Base-by-base conservation (phyloP, 2,329 filamentous ascomycete species). In the Aureobasidium mangrovei region DNA sequence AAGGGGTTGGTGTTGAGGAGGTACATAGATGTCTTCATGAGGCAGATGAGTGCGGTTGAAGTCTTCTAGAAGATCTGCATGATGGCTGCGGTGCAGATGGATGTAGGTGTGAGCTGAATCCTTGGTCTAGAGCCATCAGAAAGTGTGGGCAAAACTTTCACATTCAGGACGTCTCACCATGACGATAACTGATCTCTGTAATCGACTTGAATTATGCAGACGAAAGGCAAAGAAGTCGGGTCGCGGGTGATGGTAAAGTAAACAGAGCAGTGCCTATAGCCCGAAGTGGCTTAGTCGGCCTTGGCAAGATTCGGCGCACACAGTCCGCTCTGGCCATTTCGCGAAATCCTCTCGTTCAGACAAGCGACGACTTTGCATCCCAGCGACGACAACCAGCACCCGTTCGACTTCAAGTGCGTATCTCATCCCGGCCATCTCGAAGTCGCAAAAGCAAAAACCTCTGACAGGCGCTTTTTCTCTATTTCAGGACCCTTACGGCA, bases 21-120 rank as follows among this genome's bases (percentile, higher is more conserved):
- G 82, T n/a, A 94, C 85, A 69, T 87, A 86, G 66, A 93, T 87
- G 55, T 91, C 86, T 71, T 93, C 88, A 58, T 71, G 67, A 3
- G 66, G 62, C 4, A 72, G 64, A 48, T 67, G 67, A 58, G 70
- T 64, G 43, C 66, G 67, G 4, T 71, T 74, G 65, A 76, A 77
- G 59, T 73, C 72, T 62, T 91, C 88, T 61, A 91, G 85, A 58
- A 90, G 80, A 71, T 91, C 87, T 53, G 85, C 86, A 71, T 88
- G 80, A 66, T 82, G 81, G 31, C 85, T 73, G 52, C 77, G 74
- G 69, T 84, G 83, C 73, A 91, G 83, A 75, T 91, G 88, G 58
- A 91, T 72, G 67, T 87, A 82, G 26, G 84, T 91, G 72, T 83
- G 82, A 69, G 75, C 77, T 7, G 84, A 83, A 75, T 93, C 88